Percentiles rank a stretch among this genome's conserved stretches.
These are phyloP conservation scores for Yamadazyma friedrichii DNA, from an alignment of 1,139 yeast species.

Conservation along the genomic window DNA sequence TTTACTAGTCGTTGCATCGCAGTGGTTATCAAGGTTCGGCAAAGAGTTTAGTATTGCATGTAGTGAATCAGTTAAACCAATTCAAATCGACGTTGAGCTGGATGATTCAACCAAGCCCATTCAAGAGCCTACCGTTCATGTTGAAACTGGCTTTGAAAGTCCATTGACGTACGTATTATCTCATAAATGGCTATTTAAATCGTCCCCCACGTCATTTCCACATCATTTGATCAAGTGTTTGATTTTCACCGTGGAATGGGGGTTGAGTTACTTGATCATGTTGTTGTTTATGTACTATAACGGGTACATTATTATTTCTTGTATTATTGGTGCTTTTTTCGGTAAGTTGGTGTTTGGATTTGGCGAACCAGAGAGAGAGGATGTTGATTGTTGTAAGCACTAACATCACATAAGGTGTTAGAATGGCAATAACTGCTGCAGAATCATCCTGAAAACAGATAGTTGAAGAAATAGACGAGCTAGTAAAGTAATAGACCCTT, in stretches of 20 bases:
- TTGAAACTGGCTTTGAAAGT: conserved; percentile 1
- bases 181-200: conserved; percentile 38
- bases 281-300: conserved; percentile 72
- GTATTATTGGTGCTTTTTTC: conserved; percentile 60
- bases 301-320: conserved; percentile 63
- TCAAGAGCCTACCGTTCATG: background rate
- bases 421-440: background rate
- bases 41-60: conserved; percentile 45
- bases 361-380: conserved; percentile 35
- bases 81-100: conserved; percentile 1
- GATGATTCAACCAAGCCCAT: conserved; percentile 1
- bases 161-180: conserved; percentile 33
- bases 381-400: conserved; percentile 21
- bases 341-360: conserved; percentile 54
- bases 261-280: conserved; percentile 63
- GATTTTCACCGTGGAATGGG: conserved; percentile 59
- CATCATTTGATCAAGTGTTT: conserved; percentile 52
- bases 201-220: conserved; percentile 28
- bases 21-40: conserved; percentile 55
- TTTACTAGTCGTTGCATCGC: conserved; percentile 53
- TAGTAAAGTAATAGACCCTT: too few species aligned
- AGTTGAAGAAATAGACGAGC: too few species aligned
- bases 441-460: too few species aligned
- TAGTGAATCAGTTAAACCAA: background rate
- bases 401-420: background rate